Conservation (phyloP, 1,284 basidiomycete species). For the Tilletia caries region DNA sequence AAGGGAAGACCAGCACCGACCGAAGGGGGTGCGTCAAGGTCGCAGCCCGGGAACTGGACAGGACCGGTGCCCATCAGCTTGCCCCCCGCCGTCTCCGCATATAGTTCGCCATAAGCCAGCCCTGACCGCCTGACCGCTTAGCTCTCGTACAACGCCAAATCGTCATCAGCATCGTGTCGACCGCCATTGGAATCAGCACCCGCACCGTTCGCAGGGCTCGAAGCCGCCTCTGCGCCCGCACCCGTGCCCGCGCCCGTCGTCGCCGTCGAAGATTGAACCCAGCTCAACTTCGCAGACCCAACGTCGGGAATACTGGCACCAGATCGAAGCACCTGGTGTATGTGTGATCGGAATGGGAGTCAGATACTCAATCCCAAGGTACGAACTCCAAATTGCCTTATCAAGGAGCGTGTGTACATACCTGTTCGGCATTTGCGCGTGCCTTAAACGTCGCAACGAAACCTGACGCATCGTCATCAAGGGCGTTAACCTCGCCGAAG, state of each 20-base stretch:
- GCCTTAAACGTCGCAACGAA: conserved; percentile 39
- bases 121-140: too few relatives aligned
- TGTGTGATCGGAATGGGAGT: neutral
- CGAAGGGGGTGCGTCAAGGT: too few relatives aligned
- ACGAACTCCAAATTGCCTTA: neutral
- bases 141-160: conserved; percentile 11
- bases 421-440: conserved; percentile 34
- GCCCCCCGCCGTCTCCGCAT: too few relatives aligned
- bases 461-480: conserved; percentile 23
- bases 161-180: neutral
- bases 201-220: neutral
- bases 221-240: neutral
- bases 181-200: neutral
- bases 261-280: conserved; percentile 24
- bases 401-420: too few relatives aligned
- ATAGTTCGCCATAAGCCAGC: too few relatives aligned
- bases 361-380: neutral
- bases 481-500: conserved; percentile 38
- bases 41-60: too few relatives aligned
- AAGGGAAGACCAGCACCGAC: too few relatives aligned
- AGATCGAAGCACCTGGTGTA: conserved; percentile 29
- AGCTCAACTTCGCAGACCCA: conserved; percentile 37
- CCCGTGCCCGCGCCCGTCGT: neutral
- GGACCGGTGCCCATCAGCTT: too few relatives aligned
- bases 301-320: conserved; percentile 42